phyloP scores from a whole-genome alignment of 2,329 filamentous ascomycete species.

The Xylaria sp. region DNA sequence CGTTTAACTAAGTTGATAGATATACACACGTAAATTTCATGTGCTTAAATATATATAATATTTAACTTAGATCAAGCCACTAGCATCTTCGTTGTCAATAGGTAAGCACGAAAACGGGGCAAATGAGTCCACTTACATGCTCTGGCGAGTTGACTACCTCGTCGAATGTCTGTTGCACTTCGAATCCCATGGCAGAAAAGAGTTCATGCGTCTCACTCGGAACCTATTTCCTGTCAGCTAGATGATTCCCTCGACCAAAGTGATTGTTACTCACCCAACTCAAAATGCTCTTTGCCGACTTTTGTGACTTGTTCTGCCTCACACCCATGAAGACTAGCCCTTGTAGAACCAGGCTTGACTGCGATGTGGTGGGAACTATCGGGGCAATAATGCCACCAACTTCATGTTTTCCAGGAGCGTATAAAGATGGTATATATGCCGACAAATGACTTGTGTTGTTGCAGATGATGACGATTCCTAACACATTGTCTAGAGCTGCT shows the following conservation, averaged over 20 bases:
- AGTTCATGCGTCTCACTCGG: constrained; percentile 48
- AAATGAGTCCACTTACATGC: constrained; percentile 43
- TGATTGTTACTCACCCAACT: constrained; percentile 74
- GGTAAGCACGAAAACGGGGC: neutral
- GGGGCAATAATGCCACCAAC: constrained; percentile 84
- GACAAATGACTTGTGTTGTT: constrained; percentile 74
- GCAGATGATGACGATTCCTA: constrained; percentile 84
- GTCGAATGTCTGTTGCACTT: constrained; percentile 49
- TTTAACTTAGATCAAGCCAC: constrained; percentile 45
- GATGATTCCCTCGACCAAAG: constrained; percentile 14
- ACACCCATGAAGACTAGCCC: constrained; percentile 83
- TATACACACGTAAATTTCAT: neutral
- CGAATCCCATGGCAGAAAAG: constrained; percentile 50
- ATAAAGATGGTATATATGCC: constrained; percentile 75
- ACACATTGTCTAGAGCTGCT: constrained; percentile 70
- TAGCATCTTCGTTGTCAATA: constrained; percentile 37
- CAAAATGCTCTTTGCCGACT: constrained; percentile 76
- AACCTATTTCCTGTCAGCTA: constrained; percentile 48
- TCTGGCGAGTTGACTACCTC: constrained; percentile 51
- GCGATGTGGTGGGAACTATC: constrained; percentile 75
- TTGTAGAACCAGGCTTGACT: constrained; percentile 76
- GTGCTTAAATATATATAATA: neutral
- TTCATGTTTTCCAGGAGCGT: constrained; percentile 64
- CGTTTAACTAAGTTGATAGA: neutral
- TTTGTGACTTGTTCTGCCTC: constrained; percentile 82